Evolutionary conservation across 2,329 filamentous ascomycete species (phyloP), one percentile per base, ranked within the genome.

Genomic region (Colletotrichum sojae): DNA sequence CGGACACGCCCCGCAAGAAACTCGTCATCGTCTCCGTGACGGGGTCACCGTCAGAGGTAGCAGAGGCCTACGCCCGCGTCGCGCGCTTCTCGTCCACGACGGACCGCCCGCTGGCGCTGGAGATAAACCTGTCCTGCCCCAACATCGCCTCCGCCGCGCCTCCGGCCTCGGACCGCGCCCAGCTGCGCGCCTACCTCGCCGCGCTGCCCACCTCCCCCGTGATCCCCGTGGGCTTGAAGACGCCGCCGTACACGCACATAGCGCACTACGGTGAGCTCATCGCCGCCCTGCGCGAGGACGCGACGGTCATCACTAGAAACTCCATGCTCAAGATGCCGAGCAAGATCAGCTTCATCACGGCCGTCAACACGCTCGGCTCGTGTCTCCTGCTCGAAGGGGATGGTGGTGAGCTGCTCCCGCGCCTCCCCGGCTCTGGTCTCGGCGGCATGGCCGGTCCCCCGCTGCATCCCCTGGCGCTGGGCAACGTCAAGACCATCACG

Each of bases 101-200:
- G 1, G 71, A 77, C 4, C 78, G 89, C 72, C 83, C 84, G 1
- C 81, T 93, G 1, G 90, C 89, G 18, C 88, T 94, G 83, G 93
- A 95, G 78, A 83, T 95, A 74, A 95, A 95, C 76, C 86, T 95
- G 36, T 92, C 89, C 39, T 95, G 93, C 73, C 93, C 93, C 0
- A 95, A 95, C 74, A 94, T 95, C 57, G 84, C 86, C 0, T 81
- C 82, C 18, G 86, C 86, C 54, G 90, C 92, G 0, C 93, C 93
- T 1, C 92, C 92, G 6, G 92, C 92, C 0, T 95, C 94, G 76
- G 84, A 87, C 8, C 78, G 82, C 0, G 71, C 72, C 0, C 81
- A 84, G 0, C 76, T 95, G 3, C 71, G 76, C 0, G 78, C 79
- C 5, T 94, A 93, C 70, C 79, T 95, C 2, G 71, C 73, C 1